Evolutionary conservation across 2,329 filamentous ascomycete genomes (phyloP).

Genomic region (Aspergillus novoparasiticus): DNA sequence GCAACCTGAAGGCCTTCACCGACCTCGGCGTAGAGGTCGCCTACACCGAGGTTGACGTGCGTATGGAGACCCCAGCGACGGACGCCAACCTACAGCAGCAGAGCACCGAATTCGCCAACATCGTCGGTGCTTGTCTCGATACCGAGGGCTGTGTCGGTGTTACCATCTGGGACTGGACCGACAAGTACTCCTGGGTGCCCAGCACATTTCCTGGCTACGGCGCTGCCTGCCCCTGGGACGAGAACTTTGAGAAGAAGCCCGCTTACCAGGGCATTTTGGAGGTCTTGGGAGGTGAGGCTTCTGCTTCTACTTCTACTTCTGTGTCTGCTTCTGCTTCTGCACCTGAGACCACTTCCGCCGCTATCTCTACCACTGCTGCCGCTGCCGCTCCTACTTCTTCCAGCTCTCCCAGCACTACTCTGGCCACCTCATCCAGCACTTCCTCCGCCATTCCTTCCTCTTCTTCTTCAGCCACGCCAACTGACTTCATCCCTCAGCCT

Average conservation of each 20-base stretch:
- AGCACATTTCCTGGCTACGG: constrained; percentile 45
- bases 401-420: neutral
- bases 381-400: neutral
- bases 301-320: constrained; percentile 14
- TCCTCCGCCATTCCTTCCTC: neutral
- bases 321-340: constrained; percentile 1
- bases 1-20: constrained; percentile 41
- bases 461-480: neutral
- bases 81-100: constrained; percentile 31
- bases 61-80: constrained; percentile 42
- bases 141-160: constrained; percentile 36
- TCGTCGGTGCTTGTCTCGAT: constrained; percentile 34
- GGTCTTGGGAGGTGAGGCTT: constrained; percentile 24
- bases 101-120: constrained; percentile 34
- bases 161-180: constrained; percentile 48
- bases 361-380: neutral
- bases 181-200: constrained; percentile 52
- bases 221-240: constrained; percentile 50
- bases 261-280: constrained; percentile 43
- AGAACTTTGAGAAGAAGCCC: constrained; percentile 50
- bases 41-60: constrained; percentile 53
- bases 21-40: constrained; percentile 46
- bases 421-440: neutral
- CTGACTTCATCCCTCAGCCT: neutral
- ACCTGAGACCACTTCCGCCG: neutral